phyloP scores from a whole-genome alignment of 2,329 filamentous ascomycete genomes.

The Aspergillus calidoustus region DNA sequence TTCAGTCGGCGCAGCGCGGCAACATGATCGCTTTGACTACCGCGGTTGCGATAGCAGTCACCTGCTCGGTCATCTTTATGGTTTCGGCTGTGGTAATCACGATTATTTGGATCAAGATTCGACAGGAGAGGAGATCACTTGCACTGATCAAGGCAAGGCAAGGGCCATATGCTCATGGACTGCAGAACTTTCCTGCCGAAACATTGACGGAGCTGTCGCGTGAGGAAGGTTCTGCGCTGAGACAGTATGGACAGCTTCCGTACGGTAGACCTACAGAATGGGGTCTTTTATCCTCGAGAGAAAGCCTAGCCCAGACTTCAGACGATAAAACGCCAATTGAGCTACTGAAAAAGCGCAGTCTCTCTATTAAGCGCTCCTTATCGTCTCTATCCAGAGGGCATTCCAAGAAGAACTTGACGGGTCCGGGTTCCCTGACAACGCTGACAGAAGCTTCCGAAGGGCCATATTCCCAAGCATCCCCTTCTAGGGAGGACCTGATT shows the following conservation, averaged over 20 bases:
- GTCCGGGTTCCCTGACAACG: constrained; percentile 38
- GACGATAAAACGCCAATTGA: constrained; percentile 28
- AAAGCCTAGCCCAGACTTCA: constrained; percentile 31
- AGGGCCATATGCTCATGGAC: constrained; percentile 24
- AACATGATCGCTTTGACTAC: constrained; percentile 40
- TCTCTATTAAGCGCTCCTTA: constrained; percentile 40
- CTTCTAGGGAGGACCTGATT: constrained; percentile 36
- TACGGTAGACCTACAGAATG: constrained; percentile 42
- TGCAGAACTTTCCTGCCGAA: constrained; percentile 32
- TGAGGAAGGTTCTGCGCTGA: constrained; percentile 37
- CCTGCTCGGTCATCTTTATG: constrained; percentile 39
- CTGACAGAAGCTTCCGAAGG: constrained; percentile 35
- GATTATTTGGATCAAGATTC: constrained; percentile 41
- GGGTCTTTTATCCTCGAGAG: constrained; percentile 38
- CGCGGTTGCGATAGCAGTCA: constrained; percentile 42
- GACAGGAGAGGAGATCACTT: constrained; percentile 38
- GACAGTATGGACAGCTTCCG: constrained; percentile 40
- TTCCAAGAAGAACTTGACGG: constrained; percentile 34
- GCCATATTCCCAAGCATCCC: constrained; percentile 23
- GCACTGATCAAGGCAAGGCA: constrained; percentile 30
- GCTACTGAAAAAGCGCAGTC: constrained; percentile 35
- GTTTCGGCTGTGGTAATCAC: constrained; percentile 37
- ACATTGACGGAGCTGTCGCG: constrained; percentile 38
- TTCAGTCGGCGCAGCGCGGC: not conserved
- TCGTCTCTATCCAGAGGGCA: constrained; percentile 35